A percentile compares a stretch with the other conserved stretches of the same genome.
Evolutionary conservation across 768 basidiomycete species (phyloP).

Genomic region (Leccinum rimulosum): DNA sequence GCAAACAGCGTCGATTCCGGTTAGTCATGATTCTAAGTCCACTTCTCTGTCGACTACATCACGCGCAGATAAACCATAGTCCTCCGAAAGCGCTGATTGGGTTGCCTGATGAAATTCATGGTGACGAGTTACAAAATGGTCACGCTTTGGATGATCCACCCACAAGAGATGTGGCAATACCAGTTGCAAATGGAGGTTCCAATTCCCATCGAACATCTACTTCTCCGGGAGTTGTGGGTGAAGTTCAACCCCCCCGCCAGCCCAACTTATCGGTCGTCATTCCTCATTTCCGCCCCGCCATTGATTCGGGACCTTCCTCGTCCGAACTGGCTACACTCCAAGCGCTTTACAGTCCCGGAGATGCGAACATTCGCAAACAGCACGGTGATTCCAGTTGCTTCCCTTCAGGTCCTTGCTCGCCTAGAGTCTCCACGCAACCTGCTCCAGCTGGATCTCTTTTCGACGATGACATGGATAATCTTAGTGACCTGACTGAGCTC

Average conservation of each 20-base stretch:
- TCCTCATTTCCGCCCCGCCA: neutral
- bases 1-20: slow-evolving; percentile 22
- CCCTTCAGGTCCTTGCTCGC: neutral
- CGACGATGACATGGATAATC: slow-evolving; percentile 12
- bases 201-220: neutral
- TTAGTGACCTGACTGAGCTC: slow-evolving; percentile 33
- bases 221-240: neutral
- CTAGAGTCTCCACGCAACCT: neutral
- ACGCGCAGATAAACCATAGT: slow-evolving; percentile 18
- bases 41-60: neutral
- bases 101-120: slow-evolving; percentile 9
- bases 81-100: slow-evolving; percentile 12
- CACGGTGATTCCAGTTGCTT: neutral
- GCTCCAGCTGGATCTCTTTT: neutral
- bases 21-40: slow-evolving; percentile 8
- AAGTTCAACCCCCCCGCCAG: neutral
- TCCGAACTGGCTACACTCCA: neutral
- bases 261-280: neutral
- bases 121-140: slow-evolving; percentile 5
- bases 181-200: neutral
- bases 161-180: neutral
- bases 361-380: neutral
- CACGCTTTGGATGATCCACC: neutral
- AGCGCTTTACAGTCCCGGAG: neutral
- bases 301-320: slow-evolving; percentile 1